Evolutionary conservation across 2,329 filamentous ascomycete species (phyloP).

Genomic region (Xylaria sp.): DNA sequence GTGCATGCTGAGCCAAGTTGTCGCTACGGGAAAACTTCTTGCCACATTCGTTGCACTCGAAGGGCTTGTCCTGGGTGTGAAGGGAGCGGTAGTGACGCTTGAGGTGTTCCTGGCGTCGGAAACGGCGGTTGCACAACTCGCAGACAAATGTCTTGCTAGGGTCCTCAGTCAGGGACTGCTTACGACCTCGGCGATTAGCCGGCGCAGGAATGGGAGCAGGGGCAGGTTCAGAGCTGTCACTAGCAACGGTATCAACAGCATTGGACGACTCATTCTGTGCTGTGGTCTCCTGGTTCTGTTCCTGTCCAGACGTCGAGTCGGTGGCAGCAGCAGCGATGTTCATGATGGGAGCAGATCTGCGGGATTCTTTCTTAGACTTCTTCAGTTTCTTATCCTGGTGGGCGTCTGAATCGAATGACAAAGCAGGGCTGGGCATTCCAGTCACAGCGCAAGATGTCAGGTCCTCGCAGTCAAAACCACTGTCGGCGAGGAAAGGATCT

Average conservation of each 20-base stretch:
- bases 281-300: constrained; percentile 51
- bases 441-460: constrained; percentile 69
- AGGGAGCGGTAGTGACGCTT: constrained; percentile 99
- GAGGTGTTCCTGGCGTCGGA: constrained; percentile 97
- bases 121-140: constrained; percentile 94
- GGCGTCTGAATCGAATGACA: constrained; percentile 60
- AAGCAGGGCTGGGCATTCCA: constrained; percentile 72
- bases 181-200: constrained; percentile 91
- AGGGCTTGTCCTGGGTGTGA: constrained; percentile 98
- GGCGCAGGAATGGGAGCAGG: constrained; percentile 63
- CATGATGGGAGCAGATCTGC: constrained; percentile 56
- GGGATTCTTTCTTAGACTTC: constrained; percentile 62
- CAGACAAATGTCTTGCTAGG: constrained; percentile 99
- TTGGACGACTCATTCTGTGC: constrained; percentile 53
- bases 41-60: constrained; percentile 95
- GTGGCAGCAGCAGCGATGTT: constrained; percentile 51
- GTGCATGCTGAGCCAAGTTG: constrained; percentile 94
- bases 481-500: constrained; percentile 80
- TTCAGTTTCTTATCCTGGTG: constrained; percentile 70
- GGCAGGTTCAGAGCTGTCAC: constrained; percentile 60
- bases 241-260: constrained; percentile 52
- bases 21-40: constrained; percentile 99
- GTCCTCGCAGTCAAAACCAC: constrained; percentile 78
- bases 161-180: constrained; percentile 97
- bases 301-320: constrained; percentile 51